A percentile compares a stretch with the other conserved stretches of the same genome.
Evolutionary conservation across 75 land plant species (phyloP).

Genomic region (Selaginella tamariscina): DNA sequence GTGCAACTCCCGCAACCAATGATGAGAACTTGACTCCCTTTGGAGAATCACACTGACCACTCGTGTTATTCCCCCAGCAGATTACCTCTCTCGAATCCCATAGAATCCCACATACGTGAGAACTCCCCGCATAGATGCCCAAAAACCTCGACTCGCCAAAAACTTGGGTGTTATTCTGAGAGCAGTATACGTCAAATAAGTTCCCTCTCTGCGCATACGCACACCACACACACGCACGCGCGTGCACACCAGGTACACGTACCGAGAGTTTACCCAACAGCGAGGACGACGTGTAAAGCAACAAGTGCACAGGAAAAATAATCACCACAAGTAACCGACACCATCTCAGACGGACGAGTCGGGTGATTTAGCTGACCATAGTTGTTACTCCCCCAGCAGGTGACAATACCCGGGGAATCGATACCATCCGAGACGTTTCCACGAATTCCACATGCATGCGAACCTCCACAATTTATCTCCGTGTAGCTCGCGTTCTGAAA

Average conservation of each 20-base stretch:
- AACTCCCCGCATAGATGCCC: constrained; percentile 18
- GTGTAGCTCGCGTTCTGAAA: neutral
- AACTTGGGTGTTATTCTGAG: neutral
- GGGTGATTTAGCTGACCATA: neutral
- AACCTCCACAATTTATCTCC: neutral
- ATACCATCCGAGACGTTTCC: neutral
- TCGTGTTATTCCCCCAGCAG: constrained; percentile 8
- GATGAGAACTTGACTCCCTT: neutral
- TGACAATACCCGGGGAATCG: neutral
- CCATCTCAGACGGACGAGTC: neutral
- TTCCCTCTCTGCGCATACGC: no score
- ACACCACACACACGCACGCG: no score
- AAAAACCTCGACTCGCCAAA: neutral
- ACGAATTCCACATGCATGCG: neutral
- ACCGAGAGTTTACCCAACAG: neutral
- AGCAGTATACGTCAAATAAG: no score
- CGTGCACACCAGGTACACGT: no score
- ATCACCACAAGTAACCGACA: neutral
- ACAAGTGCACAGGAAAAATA: neutral
- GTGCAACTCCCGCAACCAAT: neutral
- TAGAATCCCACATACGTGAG: constrained; percentile 41
- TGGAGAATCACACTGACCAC: constrained; percentile 4
- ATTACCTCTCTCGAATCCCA: constrained; percentile 8
- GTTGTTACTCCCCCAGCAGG: neutral
- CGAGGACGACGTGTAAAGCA: neutral